phyloP scores from a whole-genome alignment of 2,329 filamentous ascomycete genomes.

The Mariannaea elegans region DNA sequence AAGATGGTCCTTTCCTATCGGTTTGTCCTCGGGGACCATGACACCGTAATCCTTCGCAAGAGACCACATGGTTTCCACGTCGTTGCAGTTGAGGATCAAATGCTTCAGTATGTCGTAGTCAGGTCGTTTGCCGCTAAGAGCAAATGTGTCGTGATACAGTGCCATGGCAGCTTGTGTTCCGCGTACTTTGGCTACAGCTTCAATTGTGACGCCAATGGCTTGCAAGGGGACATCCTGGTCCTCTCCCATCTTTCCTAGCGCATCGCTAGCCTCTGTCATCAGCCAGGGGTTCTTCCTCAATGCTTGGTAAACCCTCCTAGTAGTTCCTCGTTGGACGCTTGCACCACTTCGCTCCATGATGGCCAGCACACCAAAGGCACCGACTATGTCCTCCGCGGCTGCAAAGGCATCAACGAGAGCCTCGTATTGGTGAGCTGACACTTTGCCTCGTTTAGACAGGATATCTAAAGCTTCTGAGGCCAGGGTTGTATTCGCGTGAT shows the following conservation, averaged over 20 bases:
- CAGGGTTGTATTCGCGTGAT: slow-evolving; percentile 71
- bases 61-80: slow-evolving; percentile 34
- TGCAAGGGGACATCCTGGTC: slow-evolving; percentile 49
- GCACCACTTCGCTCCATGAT: slow-evolving; percentile 71
- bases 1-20: slow-evolving; percentile 20
- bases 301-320: slow-evolving; percentile 67
- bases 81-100: slow-evolving; percentile 43
- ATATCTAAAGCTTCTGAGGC: slow-evolving; percentile 74
- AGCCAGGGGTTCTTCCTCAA: slow-evolving; percentile 59
- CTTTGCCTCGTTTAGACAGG: slow-evolving; percentile 50
- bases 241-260: slow-evolving; percentile 62
- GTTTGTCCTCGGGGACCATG: slow-evolving; percentile 24
- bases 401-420: slow-evolving; percentile 78
- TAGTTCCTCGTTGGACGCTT: slow-evolving; percentile 66
- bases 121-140: slow-evolving; percentile 42
- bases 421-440: slow-evolving; percentile 80
- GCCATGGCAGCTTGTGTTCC: slow-evolving; percentile 45
- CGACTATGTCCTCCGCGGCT: slow-evolving; percentile 64
- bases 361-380: slow-evolving; percentile 74
- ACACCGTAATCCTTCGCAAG: slow-evolving; percentile 45
- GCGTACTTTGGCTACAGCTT: slow-evolving; percentile 42
- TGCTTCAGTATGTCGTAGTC: slow-evolving; percentile 40
- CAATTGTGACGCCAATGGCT: slow-evolving; percentile 46
- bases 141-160: slow-evolving; percentile 43
- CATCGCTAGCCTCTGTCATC: slow-evolving; percentile 60